Conservation (phyloP, 1,139 yeast species). For the Nakaseomyces kungkrabaensis region DNA sequence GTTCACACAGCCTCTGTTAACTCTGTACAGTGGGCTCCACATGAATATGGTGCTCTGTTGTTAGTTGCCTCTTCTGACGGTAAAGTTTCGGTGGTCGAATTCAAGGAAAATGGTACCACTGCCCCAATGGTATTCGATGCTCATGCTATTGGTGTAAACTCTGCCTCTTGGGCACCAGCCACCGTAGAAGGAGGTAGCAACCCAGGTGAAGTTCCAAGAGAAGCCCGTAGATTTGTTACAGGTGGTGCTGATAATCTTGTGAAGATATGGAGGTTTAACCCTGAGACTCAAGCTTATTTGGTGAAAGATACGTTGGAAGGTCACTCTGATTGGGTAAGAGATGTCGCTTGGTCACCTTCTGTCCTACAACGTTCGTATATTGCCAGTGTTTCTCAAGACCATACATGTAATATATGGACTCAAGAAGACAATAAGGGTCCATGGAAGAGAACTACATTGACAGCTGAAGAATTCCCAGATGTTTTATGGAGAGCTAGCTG, state of each 20-base stretch:
- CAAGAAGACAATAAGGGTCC: conserved; percentile 53
- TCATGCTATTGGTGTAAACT: conserved; percentile 86
- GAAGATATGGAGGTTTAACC: conserved; percentile 75
- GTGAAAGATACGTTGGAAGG: conserved; percentile 77
- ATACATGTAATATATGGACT: conserved; percentile 91
- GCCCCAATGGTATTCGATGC: conserved; percentile 48
- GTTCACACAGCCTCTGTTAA: conserved; percentile 92
- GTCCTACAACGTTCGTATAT: conserved; percentile 77
- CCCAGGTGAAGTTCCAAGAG: conserved; percentile 28
- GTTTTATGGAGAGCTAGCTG: conserved; percentile 98
- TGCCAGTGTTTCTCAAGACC: conserved; percentile 98
- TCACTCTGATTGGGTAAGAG: conserved; percentile 97
- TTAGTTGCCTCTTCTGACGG: conserved; percentile 93
- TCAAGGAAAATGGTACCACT: conserved; percentile 82
- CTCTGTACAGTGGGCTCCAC: conserved; percentile 95
- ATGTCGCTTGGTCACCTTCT: conserved; percentile 96
- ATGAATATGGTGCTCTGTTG: conserved; percentile 86
- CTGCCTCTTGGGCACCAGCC: conserved; percentile 92
- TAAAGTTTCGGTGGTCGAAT: conserved; percentile 78
- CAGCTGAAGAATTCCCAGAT: conserved; percentile 81
- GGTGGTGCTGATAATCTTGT: conserved; percentile 95
- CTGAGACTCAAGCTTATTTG: conserved; percentile 46
- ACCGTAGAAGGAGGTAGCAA: conserved; percentile 21
- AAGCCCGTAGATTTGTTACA: conserved; percentile 63
- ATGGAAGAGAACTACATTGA: conserved; percentile 75